Conservation (phyloP, 208 protist species). For the Wallacemonas sp. region DNA sequence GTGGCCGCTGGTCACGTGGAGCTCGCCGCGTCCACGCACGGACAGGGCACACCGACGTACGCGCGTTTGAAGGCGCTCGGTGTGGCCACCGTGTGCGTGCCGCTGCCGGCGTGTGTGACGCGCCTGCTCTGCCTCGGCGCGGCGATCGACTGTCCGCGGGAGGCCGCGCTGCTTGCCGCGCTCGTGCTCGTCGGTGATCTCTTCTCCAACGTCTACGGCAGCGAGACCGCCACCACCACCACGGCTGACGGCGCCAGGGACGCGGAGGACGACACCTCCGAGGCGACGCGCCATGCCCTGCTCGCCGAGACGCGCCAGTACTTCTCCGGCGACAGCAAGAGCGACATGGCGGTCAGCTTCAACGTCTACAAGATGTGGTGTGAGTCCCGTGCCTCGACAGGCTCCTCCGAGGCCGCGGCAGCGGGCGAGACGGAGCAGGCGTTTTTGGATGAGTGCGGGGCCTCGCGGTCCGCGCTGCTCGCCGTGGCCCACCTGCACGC, state of each 20-base stretch:
- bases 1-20: slow-evolving; percentile 55
- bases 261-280: neutral
- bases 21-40: neutral
- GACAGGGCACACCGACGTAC: slow-evolving; percentile 2
- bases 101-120: slow-evolving; percentile 44
- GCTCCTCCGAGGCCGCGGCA: slow-evolving; percentile 18
- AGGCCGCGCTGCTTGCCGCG: slow-evolving; percentile 64
- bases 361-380: slow-evolving; percentile 87
- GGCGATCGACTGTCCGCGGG: slow-evolving; percentile 50
- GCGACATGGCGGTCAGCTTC: slow-evolving; percentile 66
- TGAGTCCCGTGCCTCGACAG: slow-evolving; percentile 26
- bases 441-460: slow-evolving; percentile 65
- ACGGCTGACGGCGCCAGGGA: slow-evolving; percentile 13
- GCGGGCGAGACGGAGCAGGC: slow-evolving; percentile 18
- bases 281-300: slow-evolving; percentile 39
- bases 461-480: slow-evolving; percentile 39
- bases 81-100: slow-evolving; percentile 42
- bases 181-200: slow-evolving; percentile 65
- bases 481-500: slow-evolving; percentile 36
- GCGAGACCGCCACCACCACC: too few relatives aligned
- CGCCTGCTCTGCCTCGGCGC: slow-evolving; percentile 51
- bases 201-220: slow-evolving; percentile 26
- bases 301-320: slow-evolving; percentile 68
- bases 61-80: slow-evolving; percentile 51
- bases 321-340: slow-evolving; percentile 69